phyloP scores from a whole-genome alignment of 2,329 filamentous ascomycete genomes.

The Penicillium sp. region DNA sequence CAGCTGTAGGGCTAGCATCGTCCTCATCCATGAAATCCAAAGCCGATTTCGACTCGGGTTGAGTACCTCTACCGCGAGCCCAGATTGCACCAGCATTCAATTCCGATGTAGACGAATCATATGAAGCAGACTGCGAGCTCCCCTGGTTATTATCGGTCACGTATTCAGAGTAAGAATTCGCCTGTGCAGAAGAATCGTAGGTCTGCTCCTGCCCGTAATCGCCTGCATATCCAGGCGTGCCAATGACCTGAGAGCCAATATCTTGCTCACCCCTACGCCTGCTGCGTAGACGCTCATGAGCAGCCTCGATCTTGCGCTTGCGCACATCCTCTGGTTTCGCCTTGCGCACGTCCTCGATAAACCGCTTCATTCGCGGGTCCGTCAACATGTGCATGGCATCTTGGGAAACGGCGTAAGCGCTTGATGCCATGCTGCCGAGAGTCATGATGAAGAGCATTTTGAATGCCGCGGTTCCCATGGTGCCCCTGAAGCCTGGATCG shows the following conservation, averaged over 20 bases:
- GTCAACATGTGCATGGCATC: slow-evolving; percentile 12
- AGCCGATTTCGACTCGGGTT: slow-evolving; percentile 8
- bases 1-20: slow-evolving; percentile 38
- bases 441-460: slow-evolving; percentile 18
- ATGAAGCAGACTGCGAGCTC: background rate
- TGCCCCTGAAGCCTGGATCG: background rate
- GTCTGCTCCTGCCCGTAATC: slow-evolving; percentile 5
- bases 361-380: slow-evolving; percentile 27
- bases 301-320: slow-evolving; percentile 18
- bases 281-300: slow-evolving; percentile 2
- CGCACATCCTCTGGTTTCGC: slow-evolving; percentile 23
- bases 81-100: background rate
- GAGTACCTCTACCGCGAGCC: slow-evolving; percentile 6
- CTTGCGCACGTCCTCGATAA: slow-evolving; percentile 18
- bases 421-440: slow-evolving; percentile 2
- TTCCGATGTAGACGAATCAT: background rate
- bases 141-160: slow-evolving; percentile 1
- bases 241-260: background rate
- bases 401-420: slow-evolving; percentile 8
- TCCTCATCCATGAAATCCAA: slow-evolving; percentile 37
- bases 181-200: background rate
- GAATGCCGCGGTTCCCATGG: background rate
- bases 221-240: background rate
- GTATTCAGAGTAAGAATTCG: slow-evolving; percentile 4
- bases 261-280: slow-evolving; percentile 2